Base-by-base conservation (phyloP, 2,329 filamentous ascomycete genomes). In the Xylariaceae sp. region DNA sequence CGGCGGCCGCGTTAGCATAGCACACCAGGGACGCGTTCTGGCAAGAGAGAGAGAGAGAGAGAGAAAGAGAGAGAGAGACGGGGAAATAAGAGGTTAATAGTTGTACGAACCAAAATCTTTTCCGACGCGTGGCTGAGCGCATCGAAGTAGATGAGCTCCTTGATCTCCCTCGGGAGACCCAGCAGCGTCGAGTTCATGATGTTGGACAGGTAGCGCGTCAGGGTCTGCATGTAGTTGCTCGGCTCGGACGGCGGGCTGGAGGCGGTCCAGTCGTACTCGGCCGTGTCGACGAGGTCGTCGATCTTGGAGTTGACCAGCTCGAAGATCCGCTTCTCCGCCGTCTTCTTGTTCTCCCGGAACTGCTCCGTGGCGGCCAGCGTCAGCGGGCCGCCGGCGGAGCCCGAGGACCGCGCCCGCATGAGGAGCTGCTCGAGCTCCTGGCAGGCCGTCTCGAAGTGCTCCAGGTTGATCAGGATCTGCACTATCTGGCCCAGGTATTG, bases 271-370 rank as follows among this genome's bases (percentile, higher is more conserved):
- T 96, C 87, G 55, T 98, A 98, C 60, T 98, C 92, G 19, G 92
- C 90, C 0, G 89, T 96, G 50, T 95, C 90, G 35, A 98, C 84
- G 9, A 98, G 73, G 55, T 98, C 92, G 53, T 96, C 90, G 49
- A 98, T 96, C 65, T 98, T 98, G 37, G 85, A 93, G 63, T 98
- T 96, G 43, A 98, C 92, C 0, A 98, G 74, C 61, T 98, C 93
- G 53, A 98, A 98, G 37, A 98, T 96, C 21, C 93, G 83, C 62
- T 95, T 94, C 55, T 95, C 90, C 0, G 92, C 92, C 2, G 83
- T 88, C 64, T 96, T 95, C 63, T 95, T 95, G 55, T 94, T 89
- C 50, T 74, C 80, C 25, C 79, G 74, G 58, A 98, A 98, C 39
- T 86, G 76, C 45, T 87, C 82, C 0, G 92, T 96, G 0, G 93